phyloP scores from a whole-genome alignment of 257 asterid species.

The Parsonsia alboflavescens region DNA sequence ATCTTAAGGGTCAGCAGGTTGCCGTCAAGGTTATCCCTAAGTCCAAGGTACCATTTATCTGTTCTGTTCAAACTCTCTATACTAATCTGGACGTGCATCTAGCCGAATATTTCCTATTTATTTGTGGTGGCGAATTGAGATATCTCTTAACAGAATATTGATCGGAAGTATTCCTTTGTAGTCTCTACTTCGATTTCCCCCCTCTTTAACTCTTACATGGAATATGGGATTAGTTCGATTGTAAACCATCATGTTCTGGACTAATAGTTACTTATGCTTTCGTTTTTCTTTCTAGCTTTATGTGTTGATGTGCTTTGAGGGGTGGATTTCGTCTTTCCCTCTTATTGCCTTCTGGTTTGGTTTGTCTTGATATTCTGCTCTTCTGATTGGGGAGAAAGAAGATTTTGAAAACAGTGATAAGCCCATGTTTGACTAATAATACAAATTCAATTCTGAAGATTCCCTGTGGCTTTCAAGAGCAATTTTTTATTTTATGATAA shows the following conservation, averaged over 20 bases:
- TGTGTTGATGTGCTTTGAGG: not conserved
- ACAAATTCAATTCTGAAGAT: not conserved
- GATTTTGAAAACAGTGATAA: not conserved
- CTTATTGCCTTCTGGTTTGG: not conserved
- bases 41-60: conserved; percentile 35
- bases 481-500: not conserved
- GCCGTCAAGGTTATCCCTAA: conserved; percentile 73
- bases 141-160: not conserved
- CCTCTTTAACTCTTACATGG: not conserved
- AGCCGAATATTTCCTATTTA: not conserved
- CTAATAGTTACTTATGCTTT: not conserved
- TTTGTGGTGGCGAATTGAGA: not conserved
- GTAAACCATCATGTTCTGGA: not conserved
- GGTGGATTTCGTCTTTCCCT: not conserved
- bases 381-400: not conserved
- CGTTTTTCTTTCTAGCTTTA: not conserved
- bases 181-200: not conserved
- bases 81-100: not conserved
- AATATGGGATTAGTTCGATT: not conserved
- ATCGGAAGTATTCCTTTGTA: not conserved
- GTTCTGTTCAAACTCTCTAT: not conserved
- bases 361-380: not conserved
- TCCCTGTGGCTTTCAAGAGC: not conserved
- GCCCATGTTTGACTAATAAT: not conserved
- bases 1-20: conserved; percentile 51